A percentile compares a stretch with the other conserved stretches of the same genome.
These are phyloP conservation scores for Parafenestella ontariensis DNA, from an alignment of 2,329 filamentous ascomycete species.

Conservation along the genomic window DNA sequence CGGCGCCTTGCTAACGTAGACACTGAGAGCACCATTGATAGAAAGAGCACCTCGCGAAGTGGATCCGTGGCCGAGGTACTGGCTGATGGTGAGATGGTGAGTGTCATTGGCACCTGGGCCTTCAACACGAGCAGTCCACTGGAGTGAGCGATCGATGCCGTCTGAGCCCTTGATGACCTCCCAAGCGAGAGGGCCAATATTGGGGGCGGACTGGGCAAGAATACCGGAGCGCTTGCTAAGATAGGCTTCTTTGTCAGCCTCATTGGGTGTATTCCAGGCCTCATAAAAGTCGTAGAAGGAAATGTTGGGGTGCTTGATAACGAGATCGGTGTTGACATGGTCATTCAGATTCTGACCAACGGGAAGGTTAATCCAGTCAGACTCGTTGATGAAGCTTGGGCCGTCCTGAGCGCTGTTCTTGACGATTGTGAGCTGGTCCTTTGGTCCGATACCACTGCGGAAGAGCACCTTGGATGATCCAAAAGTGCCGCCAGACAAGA, in stretches of 20 bases:
- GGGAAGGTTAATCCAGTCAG: conserved; percentile 60
- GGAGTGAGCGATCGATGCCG: conserved; percentile 67
- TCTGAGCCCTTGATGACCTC: conserved; percentile 65
- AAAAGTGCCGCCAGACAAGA: conserved; percentile 72
- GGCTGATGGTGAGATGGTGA: conserved; percentile 52
- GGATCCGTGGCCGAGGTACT: conserved; percentile 69
- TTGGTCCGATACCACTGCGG: conserved; percentile 72
- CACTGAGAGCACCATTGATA: conserved; percentile 64
- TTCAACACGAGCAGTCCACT: conserved; percentile 72
- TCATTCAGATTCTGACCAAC: conserved; percentile 61
- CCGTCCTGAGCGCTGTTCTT: conserved; percentile 53
- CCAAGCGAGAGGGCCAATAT: conserved; percentile 69
- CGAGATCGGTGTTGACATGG: conserved; percentile 64
- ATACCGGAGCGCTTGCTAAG: conserved; percentile 63
- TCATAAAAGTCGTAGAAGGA: conserved; percentile 71
- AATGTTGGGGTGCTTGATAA: conserved; percentile 60
- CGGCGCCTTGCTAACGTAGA: conserved; percentile 65
- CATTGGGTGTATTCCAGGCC: conserved; percentile 59
- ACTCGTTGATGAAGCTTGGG: conserved; percentile 51
- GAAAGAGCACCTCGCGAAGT: conserved; percentile 68
- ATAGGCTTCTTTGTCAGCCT: conserved; percentile 51
- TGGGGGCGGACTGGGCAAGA: conserved; percentile 69
- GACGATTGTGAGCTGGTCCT: conserved; percentile 55
- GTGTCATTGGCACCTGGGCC: conserved; percentile 54
- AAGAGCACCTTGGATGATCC: conserved; percentile 74